Evolutionary conservation across 495 filamentous ascomycete species (phyloP).

Genomic region (Aeminium ludgeri): DNA sequence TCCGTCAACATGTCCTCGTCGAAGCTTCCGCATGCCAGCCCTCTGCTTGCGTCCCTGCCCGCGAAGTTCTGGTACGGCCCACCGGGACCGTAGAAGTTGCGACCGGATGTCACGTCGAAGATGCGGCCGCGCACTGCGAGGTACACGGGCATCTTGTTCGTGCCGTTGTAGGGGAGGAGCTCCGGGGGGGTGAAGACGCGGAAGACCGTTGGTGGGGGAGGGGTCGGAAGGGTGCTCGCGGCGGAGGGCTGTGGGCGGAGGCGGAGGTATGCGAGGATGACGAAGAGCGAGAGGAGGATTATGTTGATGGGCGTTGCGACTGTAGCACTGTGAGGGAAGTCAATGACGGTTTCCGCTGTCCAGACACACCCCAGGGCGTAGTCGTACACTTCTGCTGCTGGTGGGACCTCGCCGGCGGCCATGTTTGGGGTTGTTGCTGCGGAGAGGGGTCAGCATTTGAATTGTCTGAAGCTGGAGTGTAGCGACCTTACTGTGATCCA

Average conservation of each 20-base stretch:
- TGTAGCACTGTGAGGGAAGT: conserved; percentile 10
- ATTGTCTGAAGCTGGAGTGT: too few relatives aligned
- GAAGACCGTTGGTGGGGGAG: conserved; percentile 67
- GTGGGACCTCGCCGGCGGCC: conserved; percentile 1
- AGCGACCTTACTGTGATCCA: too few relatives aligned
- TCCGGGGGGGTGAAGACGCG: conserved; percentile 76
- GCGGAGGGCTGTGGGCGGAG: conserved; percentile 29
- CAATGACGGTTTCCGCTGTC: not conserved
- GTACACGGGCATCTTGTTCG: conserved; percentile 55
- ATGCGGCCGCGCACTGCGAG: conserved; percentile 70
- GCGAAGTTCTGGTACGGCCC: conserved; percentile 91
- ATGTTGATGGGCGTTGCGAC: conserved; percentile 23
- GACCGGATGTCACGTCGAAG: conserved; percentile 72
- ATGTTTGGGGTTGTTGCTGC: conserved; percentile 12
- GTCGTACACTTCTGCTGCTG: conserved; percentile 12
- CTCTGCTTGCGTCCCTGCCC: conserved; percentile 81
- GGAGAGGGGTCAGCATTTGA: conserved; percentile 7
- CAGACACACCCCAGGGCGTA: not conserved
- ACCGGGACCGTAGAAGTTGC: conserved; percentile 85
- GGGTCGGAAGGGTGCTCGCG: conserved; percentile 43
- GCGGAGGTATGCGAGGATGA: conserved; percentile 33
- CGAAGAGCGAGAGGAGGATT: conserved; percentile 26
- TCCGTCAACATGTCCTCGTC: conserved; percentile 94
- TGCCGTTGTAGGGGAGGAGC: conserved; percentile 76
- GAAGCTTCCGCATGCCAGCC: conserved; percentile 82